A percentile compares a stretch with the other conserved stretches of the same genome.
These are phyloP conservation scores for Akanthomyces muscarius DNA, from an alignment of 2,329 filamentous ascomycete species.

Conservation along the genomic window DNA sequence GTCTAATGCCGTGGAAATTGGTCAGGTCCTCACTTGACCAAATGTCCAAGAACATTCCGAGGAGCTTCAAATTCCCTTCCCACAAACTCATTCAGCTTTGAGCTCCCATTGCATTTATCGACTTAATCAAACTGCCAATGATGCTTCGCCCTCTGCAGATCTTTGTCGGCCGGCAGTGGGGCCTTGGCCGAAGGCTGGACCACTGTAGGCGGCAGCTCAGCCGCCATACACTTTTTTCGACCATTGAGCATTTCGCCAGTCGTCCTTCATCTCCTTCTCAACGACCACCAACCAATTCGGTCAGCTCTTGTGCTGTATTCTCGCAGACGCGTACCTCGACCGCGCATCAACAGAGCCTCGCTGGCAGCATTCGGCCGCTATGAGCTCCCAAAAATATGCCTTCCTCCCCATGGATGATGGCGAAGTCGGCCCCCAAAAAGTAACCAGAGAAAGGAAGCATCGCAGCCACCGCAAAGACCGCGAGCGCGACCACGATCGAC, in stretches of 20 bases:
- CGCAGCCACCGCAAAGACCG: constrained; percentile 32
- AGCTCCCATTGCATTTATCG: too few relatives aligned
- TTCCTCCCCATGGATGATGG: constrained; percentile 65
- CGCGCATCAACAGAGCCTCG: not conserved
- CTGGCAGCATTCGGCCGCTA: constrained; percentile 22
- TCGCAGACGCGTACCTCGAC: too few relatives aligned
- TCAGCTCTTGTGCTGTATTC: not conserved
- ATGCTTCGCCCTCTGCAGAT: not conserved
- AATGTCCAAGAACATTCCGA: too few relatives aligned
- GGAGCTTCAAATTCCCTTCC: too few relatives aligned
- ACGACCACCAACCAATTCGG: not conserved
- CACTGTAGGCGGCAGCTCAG: constrained; percentile 7
- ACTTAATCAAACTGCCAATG: too few relatives aligned
- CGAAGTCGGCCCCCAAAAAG: constrained; percentile 53
- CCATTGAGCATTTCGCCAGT: not conserved
- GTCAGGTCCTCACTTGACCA: too few relatives aligned
- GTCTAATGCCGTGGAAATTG: too few relatives aligned
- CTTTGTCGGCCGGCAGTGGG: not conserved
- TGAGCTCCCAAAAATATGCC: constrained; percentile 60
- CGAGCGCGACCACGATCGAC: constrained; percentile 11
- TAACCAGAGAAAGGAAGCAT: constrained; percentile 46
- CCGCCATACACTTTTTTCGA: constrained; percentile 8
- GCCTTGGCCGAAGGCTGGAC: not conserved
- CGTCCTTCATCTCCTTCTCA: not conserved
- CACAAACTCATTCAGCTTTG: too few relatives aligned